Base-by-base conservation (phyloP, 257 asterid genomes). In the Solanum bukasovii region DNA sequence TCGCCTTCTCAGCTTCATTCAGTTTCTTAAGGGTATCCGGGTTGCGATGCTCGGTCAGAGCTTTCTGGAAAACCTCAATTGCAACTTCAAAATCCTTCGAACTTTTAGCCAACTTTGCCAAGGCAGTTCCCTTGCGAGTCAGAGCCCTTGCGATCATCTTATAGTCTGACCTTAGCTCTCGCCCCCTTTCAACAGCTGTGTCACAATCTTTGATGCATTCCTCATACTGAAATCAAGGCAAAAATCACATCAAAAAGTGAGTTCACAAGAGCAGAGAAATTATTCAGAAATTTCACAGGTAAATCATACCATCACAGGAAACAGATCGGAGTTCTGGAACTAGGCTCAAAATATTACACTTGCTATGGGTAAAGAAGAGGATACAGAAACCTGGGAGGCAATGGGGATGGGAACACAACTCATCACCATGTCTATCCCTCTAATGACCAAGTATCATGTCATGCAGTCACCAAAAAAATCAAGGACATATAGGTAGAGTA, bases 141-240 rank as follows among this genome's bases (percentile, higher is more conserved):
- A 97, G 89, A 23, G 99, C 98, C 93, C 96, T 93, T 40, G 99
- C 98, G 31, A 97, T 29, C 98, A 97, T 95, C 94, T 97, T 97
- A 90, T 5, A 96, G 90, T 97, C 99, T 1, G 96, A 90, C 89
- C 98, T 96, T 70, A 97, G 89, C 83, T 96, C 98, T 89, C 99
- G 88, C 7, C 98, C 98, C 89, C 98, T 96, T 90, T 97, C 99
- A 33, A 97, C 98, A 72, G 99, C 99, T 89, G 93, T 91, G 88
- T 97, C 98, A 73, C 99, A 97, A 91, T 97, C 99, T 89, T 94
- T 93, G 37, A 97, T 93, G 92, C 98, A 93, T 6, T 96, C 98
- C 84, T 94, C 98, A 29, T 89, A 92, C 99, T 97, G 93, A 63
- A 63, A 74, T 40, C 13, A 31, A 29, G 25, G 27, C 18, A 49